Percentiles rank a stretch among this genome's conserved stretches.
Evolutionary conservation across 495 filamentous ascomycete species (phyloP).

Genomic region (Pseudomonodictys pantanalensis): DNA sequence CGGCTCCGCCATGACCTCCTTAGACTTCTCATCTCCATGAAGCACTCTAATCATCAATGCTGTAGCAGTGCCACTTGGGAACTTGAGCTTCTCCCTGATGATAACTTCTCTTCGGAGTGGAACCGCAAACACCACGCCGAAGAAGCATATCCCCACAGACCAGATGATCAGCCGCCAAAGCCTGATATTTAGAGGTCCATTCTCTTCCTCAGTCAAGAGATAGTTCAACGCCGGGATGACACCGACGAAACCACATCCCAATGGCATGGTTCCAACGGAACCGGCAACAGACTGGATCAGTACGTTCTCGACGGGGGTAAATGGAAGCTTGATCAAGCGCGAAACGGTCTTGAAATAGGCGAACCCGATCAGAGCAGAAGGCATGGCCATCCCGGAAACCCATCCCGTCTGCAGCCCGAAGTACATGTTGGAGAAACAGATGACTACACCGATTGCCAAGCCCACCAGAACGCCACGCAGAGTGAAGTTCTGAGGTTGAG

Average conservation of each 20-base stretch:
- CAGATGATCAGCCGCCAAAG: constrained; percentile 79
- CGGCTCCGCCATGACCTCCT: constrained; percentile 28
- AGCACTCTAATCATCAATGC: constrained; percentile 87
- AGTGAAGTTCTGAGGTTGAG: constrained; percentile 67
- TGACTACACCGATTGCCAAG: constrained; percentile 77
- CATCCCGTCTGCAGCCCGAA: constrained; percentile 98
- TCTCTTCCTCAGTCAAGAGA: constrained; percentile 70
- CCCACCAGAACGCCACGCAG: constrained; percentile 75
- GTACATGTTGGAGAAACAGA: constrained; percentile 95
- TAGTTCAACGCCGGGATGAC: constrained; percentile 90
- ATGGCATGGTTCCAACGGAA: constrained; percentile 92
- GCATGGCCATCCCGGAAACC: constrained; percentile 86
- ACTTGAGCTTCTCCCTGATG: constrained; percentile 84
- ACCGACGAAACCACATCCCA: constrained; percentile 94
- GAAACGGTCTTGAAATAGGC: constrained; percentile 84
- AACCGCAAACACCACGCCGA: constrained; percentile 94
- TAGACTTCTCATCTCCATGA: constrained; percentile 58
- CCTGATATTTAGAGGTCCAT: constrained; percentile 68
- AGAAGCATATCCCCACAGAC: constrained; percentile 88
- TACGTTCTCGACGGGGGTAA: constrained; percentile 94
- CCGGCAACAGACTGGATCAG: constrained; percentile 96
- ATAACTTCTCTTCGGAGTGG: constrained; percentile 85
- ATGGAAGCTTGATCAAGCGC: constrained; percentile 66
- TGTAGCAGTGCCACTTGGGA: constrained; percentile 92
- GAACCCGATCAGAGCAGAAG: constrained; percentile 90